A percentile compares a stretch with the other conserved stretches of the same genome.
Evolutionary conservation across 345 rosid genomes (phyloP).

Genomic region (Citrus sp.): DNA sequence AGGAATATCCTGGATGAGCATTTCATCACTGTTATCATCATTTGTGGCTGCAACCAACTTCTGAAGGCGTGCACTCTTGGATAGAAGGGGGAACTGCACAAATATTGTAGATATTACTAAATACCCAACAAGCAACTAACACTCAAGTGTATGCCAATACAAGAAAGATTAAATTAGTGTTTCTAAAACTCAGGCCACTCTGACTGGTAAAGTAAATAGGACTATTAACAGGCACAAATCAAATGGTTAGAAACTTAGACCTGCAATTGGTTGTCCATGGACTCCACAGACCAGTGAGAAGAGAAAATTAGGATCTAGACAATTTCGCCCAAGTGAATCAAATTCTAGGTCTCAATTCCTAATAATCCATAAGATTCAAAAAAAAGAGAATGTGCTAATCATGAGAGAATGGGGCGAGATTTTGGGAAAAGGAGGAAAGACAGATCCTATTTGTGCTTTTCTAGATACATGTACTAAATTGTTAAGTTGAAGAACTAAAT

Average conservation of each 20-base stretch:
- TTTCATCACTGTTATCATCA: conserved; percentile 54
- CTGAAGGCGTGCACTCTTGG: conserved; percentile 64
- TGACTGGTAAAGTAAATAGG: conserved; percentile 1
- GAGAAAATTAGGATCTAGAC: background rate
- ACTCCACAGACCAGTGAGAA: background rate
- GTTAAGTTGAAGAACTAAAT: background rate
- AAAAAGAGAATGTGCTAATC: background rate
- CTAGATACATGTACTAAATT: background rate
- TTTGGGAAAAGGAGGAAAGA: background rate
- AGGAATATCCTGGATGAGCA: conserved; percentile 61
- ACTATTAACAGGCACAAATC: background rate
- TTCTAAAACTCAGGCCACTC: background rate
- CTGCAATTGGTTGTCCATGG: background rate
- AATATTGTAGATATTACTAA: conserved; percentile 8
- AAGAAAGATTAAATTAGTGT: background rate
- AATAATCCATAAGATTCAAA: background rate
- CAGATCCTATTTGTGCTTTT: background rate
- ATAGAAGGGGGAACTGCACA: conserved; percentile 62
- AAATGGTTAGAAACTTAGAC: background rate
- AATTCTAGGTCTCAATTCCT: background rate
- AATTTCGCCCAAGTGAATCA: background rate
- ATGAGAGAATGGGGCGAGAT: background rate
- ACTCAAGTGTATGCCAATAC: background rate
- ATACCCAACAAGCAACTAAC: background rate
- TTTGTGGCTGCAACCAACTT: conserved; percentile 47